A percentile compares a stretch with the other conserved stretches of the same genome.
phyloP scores from a whole-genome alignment of 2,329 filamentous ascomycete species.

The Escovopsis weberi region DNA sequence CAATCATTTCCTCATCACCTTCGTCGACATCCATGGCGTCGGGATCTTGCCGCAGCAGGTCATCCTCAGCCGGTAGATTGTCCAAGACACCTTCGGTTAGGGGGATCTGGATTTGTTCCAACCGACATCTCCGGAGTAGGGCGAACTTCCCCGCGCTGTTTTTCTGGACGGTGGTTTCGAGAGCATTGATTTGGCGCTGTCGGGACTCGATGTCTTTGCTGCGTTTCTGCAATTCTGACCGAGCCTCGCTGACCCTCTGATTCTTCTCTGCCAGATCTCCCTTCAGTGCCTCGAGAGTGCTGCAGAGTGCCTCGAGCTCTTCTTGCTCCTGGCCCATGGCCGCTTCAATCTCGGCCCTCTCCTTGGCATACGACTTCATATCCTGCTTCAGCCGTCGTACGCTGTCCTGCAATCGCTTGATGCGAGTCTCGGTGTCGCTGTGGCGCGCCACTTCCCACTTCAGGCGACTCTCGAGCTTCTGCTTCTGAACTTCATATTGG shows the following conservation, averaged over 20 bases:
- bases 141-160: slow-evolving; percentile 74
- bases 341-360: slow-evolving; percentile 62
- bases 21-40: slow-evolving; percentile 88
- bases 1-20: slow-evolving; percentile 44
- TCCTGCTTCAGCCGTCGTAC: slow-evolving; percentile 52
- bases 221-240: slow-evolving; percentile 67
- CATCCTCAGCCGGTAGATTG: slow-evolving; percentile 74
- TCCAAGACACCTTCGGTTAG: slow-evolving; percentile 65
- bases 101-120: slow-evolving; percentile 84
- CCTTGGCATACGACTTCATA: slow-evolving; percentile 52
- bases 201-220: slow-evolving; percentile 66
- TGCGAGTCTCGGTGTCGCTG: slow-evolving; percentile 48
- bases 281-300: slow-evolving; percentile 55
- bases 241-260: slow-evolving; percentile 64
- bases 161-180: slow-evolving; percentile 79
- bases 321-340: slow-evolving; percentile 58
- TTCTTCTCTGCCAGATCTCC: slow-evolving; percentile 53
- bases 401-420: slow-evolving; percentile 52
- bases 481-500: slow-evolving; percentile 73
- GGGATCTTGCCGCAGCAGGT: slow-evolving; percentile 58
- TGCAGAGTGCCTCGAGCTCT: slow-evolving; percentile 61
- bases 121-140: slow-evolving; percentile 73
- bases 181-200: slow-evolving; percentile 57
- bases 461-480: slow-evolving; percentile 50
- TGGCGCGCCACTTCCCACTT: slow-evolving; percentile 41